These are phyloP conservation scores for Mrakia hoshinonis DNA, from an alignment of 768 basidiomycete species.

Conservation along the genomic window DNA sequence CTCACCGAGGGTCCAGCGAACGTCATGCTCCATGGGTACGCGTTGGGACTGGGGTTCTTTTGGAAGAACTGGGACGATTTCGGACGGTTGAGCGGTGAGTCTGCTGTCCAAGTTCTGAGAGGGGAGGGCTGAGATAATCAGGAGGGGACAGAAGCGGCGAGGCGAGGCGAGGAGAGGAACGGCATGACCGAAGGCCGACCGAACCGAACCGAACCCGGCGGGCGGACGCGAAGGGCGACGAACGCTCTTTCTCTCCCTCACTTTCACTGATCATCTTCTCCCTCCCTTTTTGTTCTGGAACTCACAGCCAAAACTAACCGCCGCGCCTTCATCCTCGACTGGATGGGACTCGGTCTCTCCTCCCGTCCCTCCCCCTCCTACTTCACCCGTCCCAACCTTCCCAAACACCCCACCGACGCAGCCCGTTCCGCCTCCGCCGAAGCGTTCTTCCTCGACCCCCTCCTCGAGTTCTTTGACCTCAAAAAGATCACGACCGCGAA, in stretches of 20 bases:
- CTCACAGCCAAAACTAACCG: neutral
- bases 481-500: constrained; percentile 16
- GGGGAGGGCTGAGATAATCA: neutral
- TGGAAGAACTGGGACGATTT: constrained; percentile 21
- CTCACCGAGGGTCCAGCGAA: constrained; percentile 1
- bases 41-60: constrained; percentile 9
- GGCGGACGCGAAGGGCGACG: neutral
- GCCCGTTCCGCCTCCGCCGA: no score
- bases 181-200: neutral
- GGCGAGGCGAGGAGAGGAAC: neutral
- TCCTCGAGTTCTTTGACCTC: neutral
- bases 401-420: neutral
- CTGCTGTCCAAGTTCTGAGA: neutral
- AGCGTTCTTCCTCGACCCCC: constrained; percentile 26
- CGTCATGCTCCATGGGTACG: constrained; percentile 17
- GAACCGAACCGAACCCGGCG: neutral
- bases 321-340: constrained; percentile 23
- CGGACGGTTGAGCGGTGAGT: neutral
- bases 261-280: neutral
- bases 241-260: neutral
- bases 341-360: constrained; percentile 12
- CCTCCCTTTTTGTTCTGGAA: neutral
- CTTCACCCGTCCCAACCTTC: neutral
- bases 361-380: neutral
- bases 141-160: neutral